Evolutionary conservation across 2,329 filamentous ascomycete genomes (phyloP).

Genomic region (Rhinocladiella mackenziei): DNA sequence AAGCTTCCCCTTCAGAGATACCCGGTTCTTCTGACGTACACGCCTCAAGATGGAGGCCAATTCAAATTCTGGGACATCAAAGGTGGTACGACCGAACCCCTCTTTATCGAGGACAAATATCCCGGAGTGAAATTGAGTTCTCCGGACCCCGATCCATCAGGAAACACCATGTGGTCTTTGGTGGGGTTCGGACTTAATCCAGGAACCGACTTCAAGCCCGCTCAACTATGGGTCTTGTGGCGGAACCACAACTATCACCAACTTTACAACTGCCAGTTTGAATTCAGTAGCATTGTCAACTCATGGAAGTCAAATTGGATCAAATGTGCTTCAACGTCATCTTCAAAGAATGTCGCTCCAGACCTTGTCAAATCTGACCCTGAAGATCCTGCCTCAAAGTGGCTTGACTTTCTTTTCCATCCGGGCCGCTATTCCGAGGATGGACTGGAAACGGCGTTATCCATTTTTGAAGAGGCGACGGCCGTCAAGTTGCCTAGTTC

Average conservation of each 20-base stretch:
- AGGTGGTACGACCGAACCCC: slow-evolving; percentile 52
- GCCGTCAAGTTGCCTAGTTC: slow-evolving; percentile 19
- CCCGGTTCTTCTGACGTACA: slow-evolving; percentile 68
- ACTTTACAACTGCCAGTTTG: slow-evolving; percentile 68
- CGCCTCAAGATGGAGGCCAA: slow-evolving; percentile 77
- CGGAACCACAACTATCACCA: slow-evolving; percentile 78
- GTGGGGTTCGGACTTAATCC: slow-evolving; percentile 67
- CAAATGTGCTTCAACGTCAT: slow-evolving; percentile 53
- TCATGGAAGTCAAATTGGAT: slow-evolving; percentile 68
- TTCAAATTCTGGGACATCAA: slow-evolving; percentile 91
- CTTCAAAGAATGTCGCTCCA: slow-evolving; percentile 43
- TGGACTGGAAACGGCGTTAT: slow-evolving; percentile 77
- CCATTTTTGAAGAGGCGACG: slow-evolving; percentile 69
- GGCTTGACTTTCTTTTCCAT: slow-evolving; percentile 77
- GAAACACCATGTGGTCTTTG: slow-evolving; percentile 73
- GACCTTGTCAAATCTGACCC: slow-evolving; percentile 60
- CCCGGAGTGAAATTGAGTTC: slow-evolving; percentile 62
- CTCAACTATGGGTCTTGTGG: slow-evolving; percentile 73
- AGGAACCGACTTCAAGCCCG: slow-evolving; percentile 50
- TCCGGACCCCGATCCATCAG: slow-evolving; percentile 57
- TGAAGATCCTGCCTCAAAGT: slow-evolving; percentile 72
- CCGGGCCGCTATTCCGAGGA: slow-evolving; percentile 76
- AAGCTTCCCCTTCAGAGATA: slow-evolving; percentile 36
- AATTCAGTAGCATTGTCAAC: slow-evolving; percentile 58
- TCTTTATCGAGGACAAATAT: slow-evolving; percentile 69